These are phyloP conservation scores for Singerocomus rubriflavus DNA, from an alignment of 1,284 basidiomycete species.

Conservation along the genomic window DNA sequence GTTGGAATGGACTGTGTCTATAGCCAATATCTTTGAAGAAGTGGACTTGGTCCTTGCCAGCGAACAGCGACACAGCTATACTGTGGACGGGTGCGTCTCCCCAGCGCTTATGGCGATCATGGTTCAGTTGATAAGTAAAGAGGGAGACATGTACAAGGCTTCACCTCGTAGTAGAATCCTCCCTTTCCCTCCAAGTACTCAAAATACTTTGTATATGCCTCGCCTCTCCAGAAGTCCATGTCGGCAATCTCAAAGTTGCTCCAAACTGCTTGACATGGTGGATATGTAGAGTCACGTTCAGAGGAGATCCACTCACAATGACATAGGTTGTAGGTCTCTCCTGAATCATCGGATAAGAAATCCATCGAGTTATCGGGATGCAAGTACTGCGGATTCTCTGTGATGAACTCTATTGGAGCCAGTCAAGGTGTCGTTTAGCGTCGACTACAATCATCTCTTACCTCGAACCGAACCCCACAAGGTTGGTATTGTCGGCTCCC, in stretches of 20 bases:
- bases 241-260: constrained; percentile 86
- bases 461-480: constrained; percentile 72
- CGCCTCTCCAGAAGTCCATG: constrained; percentile 76
- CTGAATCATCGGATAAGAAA: constrained; percentile 73
- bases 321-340: constrained; percentile 74
- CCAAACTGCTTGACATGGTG: constrained; percentile 52
- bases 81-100: constrained; percentile 87
- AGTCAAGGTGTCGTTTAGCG: not conserved
- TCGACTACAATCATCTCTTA: constrained; percentile 22
- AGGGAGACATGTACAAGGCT: constrained; percentile 8
- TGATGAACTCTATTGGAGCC: constrained; percentile 57
- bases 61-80: constrained; percentile 75
- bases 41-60: constrained; percentile 67
- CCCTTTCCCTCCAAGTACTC: constrained; percentile 73
- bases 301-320: constrained; percentile 56
- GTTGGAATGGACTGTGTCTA: constrained; percentile 56
- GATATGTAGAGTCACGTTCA: not conserved
- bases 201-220: constrained; percentile 79
- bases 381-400: constrained; percentile 64
- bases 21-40: constrained; percentile 65
- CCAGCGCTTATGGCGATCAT: constrained; percentile 55
- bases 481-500: constrained; percentile 73
- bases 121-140: constrained; percentile 1
- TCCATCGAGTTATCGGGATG: constrained; percentile 68
- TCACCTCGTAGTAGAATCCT: constrained; percentile 82